phyloP scores from a whole-genome alignment of 208 protist genomes.

The Trypanosoma mega region DNA sequence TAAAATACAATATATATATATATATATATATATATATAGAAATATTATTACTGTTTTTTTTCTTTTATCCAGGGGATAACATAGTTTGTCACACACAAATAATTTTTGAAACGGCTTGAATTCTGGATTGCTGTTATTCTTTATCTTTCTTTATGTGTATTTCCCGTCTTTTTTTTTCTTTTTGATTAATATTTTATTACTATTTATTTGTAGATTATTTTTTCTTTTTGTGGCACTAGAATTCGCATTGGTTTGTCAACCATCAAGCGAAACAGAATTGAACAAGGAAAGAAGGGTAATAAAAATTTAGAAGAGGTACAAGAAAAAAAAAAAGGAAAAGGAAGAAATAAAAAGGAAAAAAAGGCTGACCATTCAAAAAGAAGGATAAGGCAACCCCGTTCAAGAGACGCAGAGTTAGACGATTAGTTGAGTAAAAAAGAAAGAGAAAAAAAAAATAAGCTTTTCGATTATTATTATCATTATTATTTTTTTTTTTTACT shows the following conservation, averaged over 20 bases:
- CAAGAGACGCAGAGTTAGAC: no score
- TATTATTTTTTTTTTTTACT: no score
- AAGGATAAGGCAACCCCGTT: no score
- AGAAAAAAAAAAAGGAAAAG: not conserved
- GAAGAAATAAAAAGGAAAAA: conserved; percentile 5
- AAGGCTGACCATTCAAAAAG: no score
- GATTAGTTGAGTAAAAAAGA: conserved; percentile 18
- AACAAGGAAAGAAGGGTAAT: not conserved
- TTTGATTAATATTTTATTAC: conserved; percentile 11
- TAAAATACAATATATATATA: conserved; percentile 4
- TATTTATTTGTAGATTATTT: conserved; percentile 2
- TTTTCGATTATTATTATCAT: conserved; percentile 6
- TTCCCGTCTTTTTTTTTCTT: conserved; percentile 2
- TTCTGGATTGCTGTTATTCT: no score
- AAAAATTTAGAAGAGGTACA: not conserved
- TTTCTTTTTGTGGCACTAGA: conserved; percentile 1
- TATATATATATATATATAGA: conserved; percentile 12
- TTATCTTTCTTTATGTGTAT: conserved; percentile 8
- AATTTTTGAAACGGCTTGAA: no score
- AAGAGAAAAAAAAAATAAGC: conserved; percentile 12
- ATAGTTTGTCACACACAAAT: no score
- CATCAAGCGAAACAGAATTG: not conserved
- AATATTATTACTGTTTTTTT: conserved; percentile 1
- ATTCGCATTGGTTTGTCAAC: conserved; percentile 30
- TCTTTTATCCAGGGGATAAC: conserved; percentile 23